Base-by-base conservation (phyloP, 208 protist genomes). In the Trypanosoma mega region DNA sequence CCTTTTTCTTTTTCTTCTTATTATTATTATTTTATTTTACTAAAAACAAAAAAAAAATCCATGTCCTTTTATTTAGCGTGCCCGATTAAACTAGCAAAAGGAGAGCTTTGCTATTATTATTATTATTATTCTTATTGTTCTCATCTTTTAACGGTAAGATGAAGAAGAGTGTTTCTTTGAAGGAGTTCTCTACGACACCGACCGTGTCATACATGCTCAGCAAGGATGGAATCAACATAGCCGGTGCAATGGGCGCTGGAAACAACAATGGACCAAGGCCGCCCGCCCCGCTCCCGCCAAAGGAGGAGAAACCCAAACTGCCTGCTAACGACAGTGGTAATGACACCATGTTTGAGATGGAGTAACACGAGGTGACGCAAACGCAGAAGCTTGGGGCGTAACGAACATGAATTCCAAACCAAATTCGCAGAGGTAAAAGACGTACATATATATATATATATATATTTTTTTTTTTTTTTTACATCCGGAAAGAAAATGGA, bases 151-250 rank as follows among this genome's bases (percentile, higher is more conserved):
- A 48, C n/a, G 18, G 27, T 20, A 24, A 14, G 1, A 94, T 94
- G 88, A 92, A 87, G 60, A 94, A 94, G 72, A 92, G 82, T 55
- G 80, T 91, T 26, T 94, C 88, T 2, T 67, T 94, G 24, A 94
- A 90, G 67, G 88, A 94, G 71, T 94, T 94, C 53, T 94, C 88
- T 29, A 94, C 85, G 1, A 94, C 88, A 11, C 88, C 88, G 33
- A 92, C 85, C 9, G 88, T 94, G 21, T 94, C 88, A 33, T 92
- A 91, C 64, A 94, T 94, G 88, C 77, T 92, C 43, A 90, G 85
- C 68, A 94, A 94, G 65, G 82, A 92, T 46, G 88, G 88, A 0
- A 74, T 90, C 63, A 94, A 94, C 55, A 56, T 94, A 24, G 88
- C 85, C 1, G 54, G 50, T 14, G 58, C 41, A 26, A 39, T 41